A percentile compares a stretch with the other conserved stretches of the same genome.
Evolutionary conservation across 768 basidiomycete genomes (phyloP).

Genomic region (Collybia sp.): DNA sequence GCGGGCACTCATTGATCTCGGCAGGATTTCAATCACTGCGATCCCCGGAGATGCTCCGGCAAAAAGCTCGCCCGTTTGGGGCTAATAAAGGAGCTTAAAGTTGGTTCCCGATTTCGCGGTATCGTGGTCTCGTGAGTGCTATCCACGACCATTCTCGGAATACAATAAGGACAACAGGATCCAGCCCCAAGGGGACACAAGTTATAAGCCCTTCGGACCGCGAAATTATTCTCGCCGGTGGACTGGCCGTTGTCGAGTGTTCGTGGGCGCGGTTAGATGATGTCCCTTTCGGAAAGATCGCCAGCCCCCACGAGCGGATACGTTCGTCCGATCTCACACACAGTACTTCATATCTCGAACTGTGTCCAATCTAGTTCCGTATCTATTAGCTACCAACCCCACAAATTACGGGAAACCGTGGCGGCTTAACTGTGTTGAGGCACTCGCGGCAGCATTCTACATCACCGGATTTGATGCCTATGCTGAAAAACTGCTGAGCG

Average conservation of each 20-base stretch:
- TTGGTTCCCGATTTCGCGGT: constrained; percentile 86
- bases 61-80: constrained; percentile 88
- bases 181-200: constrained; percentile 78
- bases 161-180: too few relatives aligned
- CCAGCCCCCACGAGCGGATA: constrained; percentile 88
- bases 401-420: constrained; percentile 98
- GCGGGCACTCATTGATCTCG: constrained; percentile 1
- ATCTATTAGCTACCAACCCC: constrained; percentile 91
- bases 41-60: constrained; percentile 77
- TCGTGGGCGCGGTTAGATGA: constrained; percentile 97
- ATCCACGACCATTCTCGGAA: neutral
- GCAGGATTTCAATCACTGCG: constrained; percentile 97
- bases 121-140: constrained; percentile 86
- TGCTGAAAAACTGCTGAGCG: constrained; percentile 71
- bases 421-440: constrained; percentile 93
- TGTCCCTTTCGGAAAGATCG: constrained; percentile 91
- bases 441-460: constrained; percentile 92
- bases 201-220: constrained; percentile 81
- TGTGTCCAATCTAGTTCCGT: constrained; percentile 63
- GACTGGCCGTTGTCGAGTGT: constrained; percentile 97
- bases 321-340: constrained; percentile 42
- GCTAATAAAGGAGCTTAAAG: constrained; percentile 75
- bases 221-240: constrained; percentile 66
- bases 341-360: neutral
- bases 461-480: constrained; percentile 83